phyloP scores from a whole-genome alignment of 805 yeast species.

The Myxozyma sirexii region DNA sequence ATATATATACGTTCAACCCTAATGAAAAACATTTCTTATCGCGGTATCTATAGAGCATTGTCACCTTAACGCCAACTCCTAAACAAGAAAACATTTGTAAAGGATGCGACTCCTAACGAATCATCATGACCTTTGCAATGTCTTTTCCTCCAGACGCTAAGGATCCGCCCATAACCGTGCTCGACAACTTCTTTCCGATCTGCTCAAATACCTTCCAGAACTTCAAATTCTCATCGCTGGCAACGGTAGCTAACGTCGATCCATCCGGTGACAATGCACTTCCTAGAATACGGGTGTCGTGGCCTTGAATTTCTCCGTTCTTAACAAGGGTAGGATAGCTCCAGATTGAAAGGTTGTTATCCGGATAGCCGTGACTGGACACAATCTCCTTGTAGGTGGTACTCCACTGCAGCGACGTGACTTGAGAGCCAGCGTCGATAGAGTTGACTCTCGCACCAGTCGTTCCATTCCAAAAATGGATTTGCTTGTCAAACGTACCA shows the following conservation, averaged over 20 bases:
- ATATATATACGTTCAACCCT: neutral
- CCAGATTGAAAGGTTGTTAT: constrained; percentile 79
- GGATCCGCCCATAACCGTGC: constrained; percentile 38
- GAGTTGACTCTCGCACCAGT: constrained; percentile 86
- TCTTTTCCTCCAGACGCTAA: constrained; percentile 49
- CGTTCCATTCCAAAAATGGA: constrained; percentile 93
- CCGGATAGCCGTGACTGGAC: constrained; percentile 92
- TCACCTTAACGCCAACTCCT: constrained; percentile 8
- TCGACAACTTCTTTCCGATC: constrained; percentile 43
- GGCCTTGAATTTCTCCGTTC: constrained; percentile 90
- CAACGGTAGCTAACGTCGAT: constrained; percentile 86
- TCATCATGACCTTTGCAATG: constrained; percentile 56
- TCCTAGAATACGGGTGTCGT: constrained; percentile 81
- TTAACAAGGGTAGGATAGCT: constrained; percentile 82
- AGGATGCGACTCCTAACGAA: constrained; percentile 43
- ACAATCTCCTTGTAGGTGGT: constrained; percentile 64
- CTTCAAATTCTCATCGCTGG: constrained; percentile 94
- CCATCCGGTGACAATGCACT: constrained; percentile 90
- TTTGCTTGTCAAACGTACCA: constrained; percentile 84
- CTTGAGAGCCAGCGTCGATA: constrained; percentile 91
- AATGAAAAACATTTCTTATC: no score
- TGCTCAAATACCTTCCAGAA: constrained; percentile 88
- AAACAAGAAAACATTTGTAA: neutral
- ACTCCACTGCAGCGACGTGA: constrained; percentile 93
- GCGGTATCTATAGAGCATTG: constrained; percentile 9